Conservation (phyloP, 164 flowering plant species). For the Chimonanthus salicifolius region DNA sequence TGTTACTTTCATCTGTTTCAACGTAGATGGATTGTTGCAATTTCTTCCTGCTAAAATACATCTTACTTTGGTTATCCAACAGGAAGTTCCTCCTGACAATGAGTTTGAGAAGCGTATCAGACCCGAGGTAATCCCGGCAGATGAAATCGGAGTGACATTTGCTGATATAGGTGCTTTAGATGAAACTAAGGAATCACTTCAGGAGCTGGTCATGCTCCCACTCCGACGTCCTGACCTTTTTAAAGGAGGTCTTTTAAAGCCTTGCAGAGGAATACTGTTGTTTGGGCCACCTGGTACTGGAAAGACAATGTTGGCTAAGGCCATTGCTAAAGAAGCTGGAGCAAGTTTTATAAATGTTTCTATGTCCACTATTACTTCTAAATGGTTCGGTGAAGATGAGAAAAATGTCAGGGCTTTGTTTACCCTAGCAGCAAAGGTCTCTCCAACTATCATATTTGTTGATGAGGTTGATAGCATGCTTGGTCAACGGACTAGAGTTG, state of each 20-base stretch:
- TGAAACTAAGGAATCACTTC: conserved; percentile 87
- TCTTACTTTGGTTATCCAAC: conserved; percentile 28
- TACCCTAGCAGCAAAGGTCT: conserved; percentile 85
- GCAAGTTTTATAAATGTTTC: conserved; percentile 98
- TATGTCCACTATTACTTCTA: conserved; percentile 95
- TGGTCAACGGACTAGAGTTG: conserved; percentile 78
- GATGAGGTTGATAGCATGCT: conserved; percentile 99
- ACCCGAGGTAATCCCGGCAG: conserved; percentile 87
- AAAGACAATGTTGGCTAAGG: conserved; percentile 97
- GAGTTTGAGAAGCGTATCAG: conserved; percentile 95
- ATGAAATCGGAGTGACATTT: conserved; percentile 78
- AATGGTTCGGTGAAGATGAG: conserved; percentile 99
- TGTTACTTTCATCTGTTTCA: background rate
- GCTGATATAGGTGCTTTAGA: conserved; percentile 85
- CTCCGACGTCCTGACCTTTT: conserved; percentile 91
- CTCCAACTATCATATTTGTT: conserved; percentile 92
- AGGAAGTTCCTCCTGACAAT: conserved; percentile 65
- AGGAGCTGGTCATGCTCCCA: conserved; percentile 95
- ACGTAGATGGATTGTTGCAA: background rate
- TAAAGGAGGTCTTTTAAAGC: conserved; percentile 85
- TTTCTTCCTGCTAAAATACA: background rate
- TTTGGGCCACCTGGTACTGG: conserved; percentile 99
- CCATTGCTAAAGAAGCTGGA: conserved; percentile 93
- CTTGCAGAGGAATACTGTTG: conserved; percentile 86
- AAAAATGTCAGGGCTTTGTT: conserved; percentile 92